These are phyloP conservation scores for Bipolaris zeicola DNA, from an alignment of 2,329 filamentous ascomycete genomes.

Conservation along the genomic window DNA sequence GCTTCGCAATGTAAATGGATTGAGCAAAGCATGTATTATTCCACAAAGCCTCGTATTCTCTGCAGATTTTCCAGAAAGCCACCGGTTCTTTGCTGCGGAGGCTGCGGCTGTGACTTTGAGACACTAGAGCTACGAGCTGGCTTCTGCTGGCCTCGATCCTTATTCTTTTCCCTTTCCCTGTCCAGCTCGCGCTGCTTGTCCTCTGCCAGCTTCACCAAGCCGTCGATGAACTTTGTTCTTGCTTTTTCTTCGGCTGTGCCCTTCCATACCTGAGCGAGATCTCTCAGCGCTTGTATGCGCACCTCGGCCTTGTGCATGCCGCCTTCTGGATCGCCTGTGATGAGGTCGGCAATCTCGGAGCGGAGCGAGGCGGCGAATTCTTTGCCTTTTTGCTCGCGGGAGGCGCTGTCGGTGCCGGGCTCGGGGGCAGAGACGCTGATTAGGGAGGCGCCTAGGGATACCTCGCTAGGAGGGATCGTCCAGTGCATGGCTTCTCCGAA, in stretches of 20 bases:
- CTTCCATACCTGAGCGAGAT: slow-evolving; percentile 83
- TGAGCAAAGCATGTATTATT: slow-evolving; percentile 15
- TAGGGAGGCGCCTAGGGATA: slow-evolving; percentile 82
- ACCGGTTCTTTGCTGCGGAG: slow-evolving; percentile 34
- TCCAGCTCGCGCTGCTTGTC: slow-evolving; percentile 63
- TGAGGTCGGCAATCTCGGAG: slow-evolving; percentile 71
- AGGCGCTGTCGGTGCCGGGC: slow-evolving; percentile 67
- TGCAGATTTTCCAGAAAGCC: slow-evolving; percentile 49
- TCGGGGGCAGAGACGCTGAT: slow-evolving; percentile 89
- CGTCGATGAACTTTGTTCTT: slow-evolving; percentile 78
- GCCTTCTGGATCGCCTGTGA: slow-evolving; percentile 60
- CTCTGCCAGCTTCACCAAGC: slow-evolving; percentile 79
- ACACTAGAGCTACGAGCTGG: slow-evolving; percentile 32
- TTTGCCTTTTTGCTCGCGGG: slow-evolving; percentile 84
- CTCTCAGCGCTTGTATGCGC: slow-evolving; percentile 77
- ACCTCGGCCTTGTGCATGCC: slow-evolving; percentile 75
- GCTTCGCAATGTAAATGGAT: background rate
- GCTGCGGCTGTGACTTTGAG: slow-evolving; percentile 20
- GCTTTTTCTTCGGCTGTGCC: slow-evolving; percentile 96
- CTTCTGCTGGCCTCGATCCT: slow-evolving; percentile 25
- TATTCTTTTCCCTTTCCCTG: slow-evolving; percentile 36
- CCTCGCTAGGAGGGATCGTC: slow-evolving; percentile 84
- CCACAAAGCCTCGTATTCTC: slow-evolving; percentile 45
- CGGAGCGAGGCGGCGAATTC: slow-evolving; percentile 74
- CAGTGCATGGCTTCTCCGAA: slow-evolving; percentile 98